phyloP scores from a whole-genome alignment of 176 grass and related monocot genomes.

The Oryza longistaminata region DNA sequence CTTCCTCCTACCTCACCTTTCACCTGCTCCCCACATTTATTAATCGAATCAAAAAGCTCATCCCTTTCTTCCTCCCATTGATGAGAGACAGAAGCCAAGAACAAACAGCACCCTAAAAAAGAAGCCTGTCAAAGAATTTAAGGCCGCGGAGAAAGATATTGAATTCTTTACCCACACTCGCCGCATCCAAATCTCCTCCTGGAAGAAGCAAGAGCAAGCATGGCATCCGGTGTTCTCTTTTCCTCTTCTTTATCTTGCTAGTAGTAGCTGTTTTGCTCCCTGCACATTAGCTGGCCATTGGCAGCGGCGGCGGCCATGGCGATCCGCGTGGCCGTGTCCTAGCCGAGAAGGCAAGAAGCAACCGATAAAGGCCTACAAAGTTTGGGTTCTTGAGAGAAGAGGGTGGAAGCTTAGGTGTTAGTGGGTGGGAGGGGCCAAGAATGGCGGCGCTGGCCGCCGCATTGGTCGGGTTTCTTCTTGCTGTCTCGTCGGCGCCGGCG shows the following conservation, averaged over 20 bases:
- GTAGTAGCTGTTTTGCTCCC: constrained; percentile 20
- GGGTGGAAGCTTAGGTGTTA: neutral
- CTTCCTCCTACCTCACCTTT: neutral
- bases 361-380: neutral
- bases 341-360: constrained; percentile 20
- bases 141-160: neutral
- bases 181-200: constrained; percentile 46
- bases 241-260: neutral
- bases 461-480: constrained; percentile 41
- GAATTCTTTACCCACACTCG: constrained; percentile 31
- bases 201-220: constrained; percentile 15
- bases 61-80: neutral
- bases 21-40: constrained; percentile 40
- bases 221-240: neutral
- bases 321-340: constrained; percentile 40
- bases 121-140: constrained; percentile 38
- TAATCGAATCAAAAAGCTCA: constrained; percentile 38
- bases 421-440: neutral
- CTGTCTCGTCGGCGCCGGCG: constrained; percentile 25
- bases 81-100: constrained; percentile 20
- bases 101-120: neutral
- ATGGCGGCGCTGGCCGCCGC: constrained; percentile 41
- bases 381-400: constrained; percentile 17
- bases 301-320: constrained; percentile 28
- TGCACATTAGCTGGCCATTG: constrained; percentile 31